Evolutionary conservation across 2,329 filamentous ascomycete species (phyloP), one percentile per base, ranked within the genome.

Genomic region (Botrytis paeoniae): DNA sequence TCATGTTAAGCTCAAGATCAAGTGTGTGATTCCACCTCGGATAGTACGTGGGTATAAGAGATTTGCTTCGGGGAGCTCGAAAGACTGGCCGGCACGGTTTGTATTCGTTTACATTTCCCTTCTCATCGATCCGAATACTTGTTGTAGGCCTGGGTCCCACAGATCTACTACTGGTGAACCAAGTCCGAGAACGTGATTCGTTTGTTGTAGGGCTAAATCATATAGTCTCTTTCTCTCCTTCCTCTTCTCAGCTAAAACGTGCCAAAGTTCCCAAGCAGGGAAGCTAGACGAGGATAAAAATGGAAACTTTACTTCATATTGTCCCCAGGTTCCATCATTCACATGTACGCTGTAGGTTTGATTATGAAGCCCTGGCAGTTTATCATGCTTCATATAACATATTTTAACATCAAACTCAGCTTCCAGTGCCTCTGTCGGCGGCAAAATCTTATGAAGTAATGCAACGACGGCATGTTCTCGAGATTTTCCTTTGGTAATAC

Each of bases 241-340:
- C 12, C 32, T 61, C 51, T n/a, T 35, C 35, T n/a, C 48, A 51
- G 5, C 48, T 51, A 16, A n/a, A 14, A 0, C 1, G 14, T 51
- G 10, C 25, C 25, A 51, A 4, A n/a, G 0, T n/a, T 2, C 0
- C 48, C 2, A 1, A n/a, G 48, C 43, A 43, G 37, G 0, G 39
- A 1, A 14, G 14, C 3, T 6, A 41, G 12, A 2, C 39, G 14
- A 14, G 39, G 14, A 16, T 41, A 41, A 41, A 3, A 0, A 2
- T 41, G 14, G 39, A 41, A 41, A 41, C 14, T 41, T n/a, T n/a
- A 25, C 32, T 12, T 60, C 1, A 20, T 61, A 60, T 60, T 60
- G 18, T 60, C 29, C 20, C 29, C 8, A 12, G 57, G 16, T 35
- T 35, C 18, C 32, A 60, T 20, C 14, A 32, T 59, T 32, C 29